These are phyloP conservation scores for Drechslerella coelobrocha DNA, from an alignment of 2,329 filamentous ascomycete species.

Conservation along the genomic window DNA sequence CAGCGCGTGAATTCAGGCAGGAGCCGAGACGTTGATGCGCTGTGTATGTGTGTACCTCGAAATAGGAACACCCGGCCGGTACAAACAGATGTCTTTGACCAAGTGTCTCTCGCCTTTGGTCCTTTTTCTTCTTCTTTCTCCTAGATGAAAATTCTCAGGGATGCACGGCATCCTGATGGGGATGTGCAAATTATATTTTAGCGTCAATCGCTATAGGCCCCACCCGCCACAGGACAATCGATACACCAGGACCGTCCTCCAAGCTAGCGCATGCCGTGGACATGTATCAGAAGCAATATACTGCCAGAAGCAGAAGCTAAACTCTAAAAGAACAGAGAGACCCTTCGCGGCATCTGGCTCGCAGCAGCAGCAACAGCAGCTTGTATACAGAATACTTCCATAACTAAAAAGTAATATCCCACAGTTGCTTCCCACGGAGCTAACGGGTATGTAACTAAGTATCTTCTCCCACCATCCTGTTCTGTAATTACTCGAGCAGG, in stretches of 20 bases:
- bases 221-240: slow-evolving; percentile 45
- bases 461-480: slow-evolving; percentile 16
- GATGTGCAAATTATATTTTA: slow-evolving; percentile 28
- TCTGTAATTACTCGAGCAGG: slow-evolving; percentile 1
- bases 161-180: slow-evolving; percentile 19
- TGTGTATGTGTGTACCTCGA: slow-evolving; percentile 15
- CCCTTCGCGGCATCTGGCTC: slow-evolving; percentile 49
- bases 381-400: not conserved
- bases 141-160: not conserved
- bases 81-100: not conserved
- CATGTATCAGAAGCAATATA: slow-evolving; percentile 17
- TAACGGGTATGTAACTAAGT: not conserved
- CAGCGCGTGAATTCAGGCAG: slow-evolving; percentile 26
- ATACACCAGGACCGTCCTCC: too few relatives aligned
- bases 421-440: not conserved
- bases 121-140: not conserved
- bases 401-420: slow-evolving; percentile 16
- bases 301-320: slow-evolving; percentile 10
- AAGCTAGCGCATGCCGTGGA: too few relatives aligned
- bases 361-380: slow-evolving; percentile 1
- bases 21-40: not conserved
- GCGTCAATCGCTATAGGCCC: slow-evolving; percentile 44
- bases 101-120: slow-evolving; percentile 3
- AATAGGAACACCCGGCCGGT: slow-evolving; percentile 27
- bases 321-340: slow-evolving; percentile 42